Evolutionary conservation across 306 rosid species (phyloP), one percentile per base, ranked within the genome.

Genomic region (Cicer chorassanicum): DNA sequence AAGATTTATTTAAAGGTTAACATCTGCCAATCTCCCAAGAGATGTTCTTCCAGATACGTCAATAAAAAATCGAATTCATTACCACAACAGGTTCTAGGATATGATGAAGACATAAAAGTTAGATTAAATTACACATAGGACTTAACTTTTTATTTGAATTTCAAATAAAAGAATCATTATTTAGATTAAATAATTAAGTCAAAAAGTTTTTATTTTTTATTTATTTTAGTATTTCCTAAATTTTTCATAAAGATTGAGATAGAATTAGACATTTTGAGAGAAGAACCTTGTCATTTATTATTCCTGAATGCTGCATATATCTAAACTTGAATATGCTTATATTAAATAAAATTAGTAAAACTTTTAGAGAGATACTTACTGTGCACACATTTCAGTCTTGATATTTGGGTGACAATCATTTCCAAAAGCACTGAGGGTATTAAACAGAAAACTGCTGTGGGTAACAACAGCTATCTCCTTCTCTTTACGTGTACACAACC

Each of bases 401-500:
- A 93, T 71, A 13, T 85, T 29, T 73, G 95, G 83, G 80, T 90
- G 95, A 50, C 95, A 89, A 48, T 89, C 97, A 72, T 84, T 79
- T 84, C 95, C 97, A 78, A 89, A 90, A 74, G 87, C 78, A 45
- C 84, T 72, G 14, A 93, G 81, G 42, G 89, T 84, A 74, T 90
- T 84, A 61, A 68, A 84, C 86, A 87, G 84, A 83, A 89, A 90
- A 62, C 87, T 90, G 75, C 95, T 78, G 84, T 93, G 98, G 67
- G 85, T 74, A 65, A 89, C 92, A 77, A 93, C 78, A 34, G 89
- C 95, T 75, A 93, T 90, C 74, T 93, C 90, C 72, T 86, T 89
- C 90, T 93, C 97, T 82, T 93, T 77, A 43, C 91, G 91, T 14
- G 93, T 87, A 91, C 91, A 89, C 82, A 93, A 79, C 97, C 98